Percentiles rank a stretch among this genome's conserved stretches.
These are phyloP conservation scores for Nidularia pulvinata DNA, from an alignment of 768 basidiomycete species.

Conservation along the genomic window DNA sequence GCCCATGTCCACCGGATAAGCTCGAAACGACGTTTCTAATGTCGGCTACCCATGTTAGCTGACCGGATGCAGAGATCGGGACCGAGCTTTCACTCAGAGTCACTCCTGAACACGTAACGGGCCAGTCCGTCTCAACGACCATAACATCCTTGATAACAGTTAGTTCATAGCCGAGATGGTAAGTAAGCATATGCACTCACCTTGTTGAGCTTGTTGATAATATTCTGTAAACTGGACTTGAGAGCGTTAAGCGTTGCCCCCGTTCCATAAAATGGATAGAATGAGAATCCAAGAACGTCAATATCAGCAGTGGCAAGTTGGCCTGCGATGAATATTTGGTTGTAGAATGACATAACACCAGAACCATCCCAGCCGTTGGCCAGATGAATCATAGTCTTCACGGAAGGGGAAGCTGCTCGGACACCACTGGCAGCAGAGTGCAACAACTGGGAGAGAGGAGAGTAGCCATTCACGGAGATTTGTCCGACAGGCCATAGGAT, in stretches of 20 bases:
- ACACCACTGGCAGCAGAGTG: constrained; percentile 61
- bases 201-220: constrained; percentile 49
- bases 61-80: constrained; percentile 47
- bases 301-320: constrained; percentile 46
- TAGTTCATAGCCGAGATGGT: neutral
- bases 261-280: constrained; percentile 65
- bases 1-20: constrained; percentile 46
- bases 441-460: constrained; percentile 54
- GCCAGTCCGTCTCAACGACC: constrained; percentile 70
- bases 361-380: constrained; percentile 61
- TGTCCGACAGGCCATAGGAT: constrained; percentile 61
- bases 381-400: constrained; percentile 56
- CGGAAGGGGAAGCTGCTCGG: constrained; percentile 41
- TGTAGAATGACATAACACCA: constrained; percentile 46
- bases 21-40: constrained; percentile 44
- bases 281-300: constrained; percentile 63
- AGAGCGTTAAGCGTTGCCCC: constrained; percentile 53
- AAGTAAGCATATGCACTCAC: constrained; percentile 14
- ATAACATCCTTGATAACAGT: constrained; percentile 39
- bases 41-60: constrained; percentile 49
- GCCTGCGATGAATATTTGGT: constrained; percentile 50
- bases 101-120: constrained; percentile 42
- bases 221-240: constrained; percentile 45
- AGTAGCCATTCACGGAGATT: constrained; percentile 51
- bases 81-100: constrained; percentile 46